Conservation (phyloP, 805 yeast species). For the Komagataella ulmi region DNA sequence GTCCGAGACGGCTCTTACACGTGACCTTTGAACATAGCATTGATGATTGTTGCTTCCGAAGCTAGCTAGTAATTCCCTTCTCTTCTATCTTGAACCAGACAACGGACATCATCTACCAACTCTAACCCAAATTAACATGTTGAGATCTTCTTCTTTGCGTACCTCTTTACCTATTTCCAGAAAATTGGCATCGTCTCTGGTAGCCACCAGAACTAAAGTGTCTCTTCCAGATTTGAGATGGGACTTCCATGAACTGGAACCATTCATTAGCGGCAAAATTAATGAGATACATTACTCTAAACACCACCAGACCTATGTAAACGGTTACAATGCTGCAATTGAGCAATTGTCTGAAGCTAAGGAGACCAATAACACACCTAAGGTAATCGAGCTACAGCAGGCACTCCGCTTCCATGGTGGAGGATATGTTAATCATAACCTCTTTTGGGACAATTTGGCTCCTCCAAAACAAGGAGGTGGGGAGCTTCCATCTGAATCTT, state of each 20-base stretch:
- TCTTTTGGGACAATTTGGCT: slow-evolving; percentile 82
- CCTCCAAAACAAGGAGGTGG: slow-evolving; percentile 75
- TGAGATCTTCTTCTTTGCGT: slow-evolving; percentile 5
- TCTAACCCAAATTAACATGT: not conserved
- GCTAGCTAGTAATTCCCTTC: not conserved
- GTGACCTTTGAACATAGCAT: not conserved
- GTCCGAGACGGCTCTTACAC: not conserved
- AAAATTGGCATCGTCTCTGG: slow-evolving; percentile 1
- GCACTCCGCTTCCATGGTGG: slow-evolving; percentile 86
- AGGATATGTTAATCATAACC: slow-evolving; percentile 74
- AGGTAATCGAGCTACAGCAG: slow-evolving; percentile 53
- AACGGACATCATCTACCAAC: not conserved
- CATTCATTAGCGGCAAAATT: slow-evolving; percentile 74
- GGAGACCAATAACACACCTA: slow-evolving; percentile 40
- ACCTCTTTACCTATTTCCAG: slow-evolving; percentile 1
- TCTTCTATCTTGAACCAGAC: not conserved
- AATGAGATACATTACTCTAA: slow-evolving; percentile 79
- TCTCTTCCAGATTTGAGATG: slow-evolving; percentile 72
- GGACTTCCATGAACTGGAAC: slow-evolving; percentile 80
- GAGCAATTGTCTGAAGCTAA: slow-evolving; percentile 63
- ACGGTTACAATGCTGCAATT: slow-evolving; percentile 65
- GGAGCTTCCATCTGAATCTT: slow-evolving; percentile 36
- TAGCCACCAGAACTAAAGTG: slow-evolving; percentile 43
- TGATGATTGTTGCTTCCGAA: not conserved
- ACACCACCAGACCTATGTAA: slow-evolving; percentile 89